Conservation (phyloP, 2,329 filamentous ascomycete genomes). For the Colletotrichum caudatum region DNA sequence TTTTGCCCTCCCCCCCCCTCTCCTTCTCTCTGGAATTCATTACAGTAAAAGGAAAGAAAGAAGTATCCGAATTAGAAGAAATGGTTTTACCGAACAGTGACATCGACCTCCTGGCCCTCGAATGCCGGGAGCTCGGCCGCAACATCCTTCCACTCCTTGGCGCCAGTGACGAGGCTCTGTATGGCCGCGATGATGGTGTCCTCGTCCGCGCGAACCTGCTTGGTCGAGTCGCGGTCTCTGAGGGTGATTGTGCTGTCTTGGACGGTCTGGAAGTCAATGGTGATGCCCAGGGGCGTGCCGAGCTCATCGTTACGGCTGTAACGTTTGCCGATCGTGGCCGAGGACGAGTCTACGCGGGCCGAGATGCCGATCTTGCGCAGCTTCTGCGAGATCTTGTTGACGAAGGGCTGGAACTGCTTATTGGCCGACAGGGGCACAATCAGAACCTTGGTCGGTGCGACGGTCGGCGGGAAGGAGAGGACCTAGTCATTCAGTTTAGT, state of each 20-base stretch:
- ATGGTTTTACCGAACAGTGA: slow-evolving; percentile 29
- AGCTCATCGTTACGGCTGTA: slow-evolving; percentile 96
- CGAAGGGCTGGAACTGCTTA: slow-evolving; percentile 81
- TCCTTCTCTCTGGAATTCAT: slow-evolving; percentile 1
- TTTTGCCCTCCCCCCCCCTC: background rate
- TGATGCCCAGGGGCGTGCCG: slow-evolving; percentile 93
- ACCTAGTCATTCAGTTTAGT: slow-evolving; percentile 51
- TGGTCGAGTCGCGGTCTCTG: slow-evolving; percentile 89
- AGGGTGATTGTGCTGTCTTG: slow-evolving; percentile 89
- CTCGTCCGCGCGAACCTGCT: slow-evolving; percentile 87
- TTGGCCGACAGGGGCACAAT: slow-evolving; percentile 90
- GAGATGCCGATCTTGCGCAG: slow-evolving; percentile 83
- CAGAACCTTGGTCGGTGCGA: slow-evolving; percentile 96
- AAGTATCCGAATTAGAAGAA: slow-evolving; percentile 17
- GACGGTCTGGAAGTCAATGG: slow-evolving; percentile 94
- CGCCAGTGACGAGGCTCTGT: slow-evolving; percentile 62
- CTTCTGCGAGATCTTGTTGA: slow-evolving; percentile 78
- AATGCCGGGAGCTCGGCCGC: slow-evolving; percentile 85
- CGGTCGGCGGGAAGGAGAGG: slow-evolving; percentile 67
- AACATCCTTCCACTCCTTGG: slow-evolving; percentile 75
- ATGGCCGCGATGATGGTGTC: slow-evolving; percentile 84
- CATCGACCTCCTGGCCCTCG: slow-evolving; percentile 76
- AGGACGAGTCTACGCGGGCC: slow-evolving; percentile 89
- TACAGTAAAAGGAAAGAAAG: slow-evolving; percentile 10
- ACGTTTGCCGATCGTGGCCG: slow-evolving; percentile 92